Base-by-base conservation (phyloP, 2,329 filamentous ascomycete species). In the Knufia fluminis region DNA sequence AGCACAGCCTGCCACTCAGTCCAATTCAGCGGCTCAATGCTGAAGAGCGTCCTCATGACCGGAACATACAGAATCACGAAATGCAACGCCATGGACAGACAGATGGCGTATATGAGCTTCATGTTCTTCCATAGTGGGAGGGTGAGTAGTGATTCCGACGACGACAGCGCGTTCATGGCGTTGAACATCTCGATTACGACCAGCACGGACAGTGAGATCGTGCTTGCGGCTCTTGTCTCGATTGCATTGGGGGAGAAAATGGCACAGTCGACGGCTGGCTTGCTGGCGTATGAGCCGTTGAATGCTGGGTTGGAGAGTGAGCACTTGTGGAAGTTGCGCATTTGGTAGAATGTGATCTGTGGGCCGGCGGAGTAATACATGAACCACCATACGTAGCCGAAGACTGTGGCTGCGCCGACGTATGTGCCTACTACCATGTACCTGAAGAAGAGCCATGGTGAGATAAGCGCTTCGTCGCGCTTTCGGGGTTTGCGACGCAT, bases 121-220 rank as follows among this genome's bases (percentile, higher is more conserved):
- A 95, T 92, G 72, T 98, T 98, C 64, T 91, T 81, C 91, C 91
- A 96, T n/a, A 98, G 74, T 8, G 90, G 91, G 54, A 98, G 79
- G 1, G 90, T 96, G 49, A 98, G 70, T 10, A 98, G 80, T 14
- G 87, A 94, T 70, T 98, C 92, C 67, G 87, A 94, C 1, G 89
- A 95, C 1, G 89, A 96, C 26, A 98, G 78, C 0, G 91, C 92
- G 65, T 98, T 98, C 85, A 97, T 91, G 60, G 92, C 92, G 70
- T 98, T 98, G 65, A 98, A 79, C 92, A 98, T 98, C 72, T 98
- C 92, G 63, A 98, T 97, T 53, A 96, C 89, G 40, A 98, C 92
- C 16, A 98, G 77, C 61, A 83, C 82, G 32, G 87, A 94, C 53
- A 98, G 77, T 4, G 89, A 96, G 23, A 98, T 82, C 1, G 92